These are phyloP conservation scores for Monosporozyma siamensis DNA, from an alignment of 805 yeast genomes.

Conservation along the genomic window DNA sequence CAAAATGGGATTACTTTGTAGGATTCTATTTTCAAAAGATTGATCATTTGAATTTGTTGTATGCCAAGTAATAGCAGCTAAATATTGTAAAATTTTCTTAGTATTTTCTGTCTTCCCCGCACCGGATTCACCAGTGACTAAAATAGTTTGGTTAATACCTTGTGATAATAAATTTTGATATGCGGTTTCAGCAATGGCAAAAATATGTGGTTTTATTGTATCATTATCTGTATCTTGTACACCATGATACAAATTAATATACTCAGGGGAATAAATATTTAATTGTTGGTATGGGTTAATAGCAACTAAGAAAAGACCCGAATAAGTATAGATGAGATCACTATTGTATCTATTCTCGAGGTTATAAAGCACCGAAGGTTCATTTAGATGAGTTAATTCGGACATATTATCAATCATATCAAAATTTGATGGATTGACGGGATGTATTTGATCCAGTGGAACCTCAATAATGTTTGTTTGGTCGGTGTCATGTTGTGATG, in stretches of 20 bases:
- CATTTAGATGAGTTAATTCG: conserved; percentile 85
- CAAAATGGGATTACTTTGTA: conserved; percentile 89
- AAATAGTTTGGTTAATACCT: conserved; percentile 72
- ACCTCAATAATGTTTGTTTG: conserved; percentile 10
- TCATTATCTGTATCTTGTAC: conserved; percentile 33
- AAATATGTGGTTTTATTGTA: conserved; percentile 68
- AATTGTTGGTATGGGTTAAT: conserved; percentile 80
- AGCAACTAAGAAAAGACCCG: conserved; percentile 92
- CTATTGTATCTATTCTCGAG: conserved; percentile 64
- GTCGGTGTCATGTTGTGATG: no score
- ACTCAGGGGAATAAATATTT: conserved; percentile 57
- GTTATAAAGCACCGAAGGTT: conserved; percentile 89
- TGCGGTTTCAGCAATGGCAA: conserved; percentile 81
- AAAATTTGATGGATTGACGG: conserved; percentile 78
- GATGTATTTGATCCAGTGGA: conserved; percentile 32
- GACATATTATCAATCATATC: conserved; percentile 94
- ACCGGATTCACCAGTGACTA: conserved; percentile 98
- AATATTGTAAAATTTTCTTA: conserved; percentile 84
- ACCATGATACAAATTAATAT: conserved; percentile 47
- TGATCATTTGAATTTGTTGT: conserved; percentile 12
- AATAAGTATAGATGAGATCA: conserved; percentile 82
- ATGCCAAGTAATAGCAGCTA: conserved; percentile 61
- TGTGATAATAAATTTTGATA: conserved; percentile 63
- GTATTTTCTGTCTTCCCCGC: conserved; percentile 99
- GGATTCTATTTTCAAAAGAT: conserved; percentile 70